Conservation (phyloP, 805 yeast genomes). For the Ogataea wickerhamii region DNA sequence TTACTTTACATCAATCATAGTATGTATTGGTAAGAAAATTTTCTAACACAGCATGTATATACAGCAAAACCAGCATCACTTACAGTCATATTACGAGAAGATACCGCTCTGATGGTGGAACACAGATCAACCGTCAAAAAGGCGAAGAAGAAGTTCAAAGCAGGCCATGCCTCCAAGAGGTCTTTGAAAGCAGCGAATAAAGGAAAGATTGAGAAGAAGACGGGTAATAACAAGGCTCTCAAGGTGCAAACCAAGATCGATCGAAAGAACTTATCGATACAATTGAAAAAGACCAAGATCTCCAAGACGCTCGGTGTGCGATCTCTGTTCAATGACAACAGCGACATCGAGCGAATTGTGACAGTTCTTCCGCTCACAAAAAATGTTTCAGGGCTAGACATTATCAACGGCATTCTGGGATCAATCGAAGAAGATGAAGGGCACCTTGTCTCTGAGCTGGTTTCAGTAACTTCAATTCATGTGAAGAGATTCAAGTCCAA, state of each 20-base stretch:
- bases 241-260: constrained; percentile 48
- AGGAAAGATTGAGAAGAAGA: constrained; percentile 81
- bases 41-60: too few species aligned
- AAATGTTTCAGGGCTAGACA: constrained; percentile 58
- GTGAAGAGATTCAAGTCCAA: constrained; percentile 70
- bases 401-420: constrained; percentile 50
- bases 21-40: constrained; percentile 2
- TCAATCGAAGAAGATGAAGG: constrained; percentile 32
- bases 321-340: constrained; percentile 60
- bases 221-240: constrained; percentile 33
- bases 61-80: too few species aligned
- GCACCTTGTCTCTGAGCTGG: constrained; percentile 33
- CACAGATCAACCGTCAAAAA: constrained; percentile 84
- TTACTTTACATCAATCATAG: too few species aligned
- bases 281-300: constrained; percentile 70
- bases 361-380: constrained; percentile 75
- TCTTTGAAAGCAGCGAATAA: constrained; percentile 73
- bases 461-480: constrained; percentile 50
- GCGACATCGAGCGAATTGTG: constrained; percentile 73
- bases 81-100: too few species aligned
- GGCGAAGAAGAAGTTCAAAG: constrained; percentile 85
- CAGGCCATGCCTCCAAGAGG: constrained; percentile 88
- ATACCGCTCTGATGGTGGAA: constrained; percentile 50
- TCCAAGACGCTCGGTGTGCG: constrained; percentile 53
- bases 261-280: constrained; percentile 76